These are phyloP conservation scores for Gracilaria domingensis DNA, from an alignment of 23 red algal genomes.

Conservation along the genomic window DNA sequence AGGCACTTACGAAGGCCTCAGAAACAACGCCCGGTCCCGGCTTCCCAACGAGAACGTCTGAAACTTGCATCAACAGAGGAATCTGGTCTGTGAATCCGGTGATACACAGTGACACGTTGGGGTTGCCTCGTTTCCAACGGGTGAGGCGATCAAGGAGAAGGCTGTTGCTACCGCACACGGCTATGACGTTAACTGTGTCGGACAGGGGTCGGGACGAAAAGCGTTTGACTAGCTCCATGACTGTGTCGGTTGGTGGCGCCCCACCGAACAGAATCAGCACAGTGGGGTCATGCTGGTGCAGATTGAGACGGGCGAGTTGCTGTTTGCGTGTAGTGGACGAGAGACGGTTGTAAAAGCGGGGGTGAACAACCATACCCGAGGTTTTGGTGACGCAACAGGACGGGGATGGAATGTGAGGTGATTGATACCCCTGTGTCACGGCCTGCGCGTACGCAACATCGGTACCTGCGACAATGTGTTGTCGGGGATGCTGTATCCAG, in stretches of 20 bases:
- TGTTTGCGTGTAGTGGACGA: conserved; percentile 12
- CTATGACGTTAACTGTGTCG: conserved; percentile 56
- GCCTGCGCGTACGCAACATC: conserved; percentile 74
- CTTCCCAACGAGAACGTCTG: conserved; percentile 84
- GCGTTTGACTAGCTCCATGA: conserved; percentile 26
- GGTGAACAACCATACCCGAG: conserved; percentile 86
- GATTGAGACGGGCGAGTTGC: background rate
- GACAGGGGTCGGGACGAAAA: conserved; percentile 20
- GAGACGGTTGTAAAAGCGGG: conserved; percentile 69
- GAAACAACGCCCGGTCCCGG: conserved; percentile 87
- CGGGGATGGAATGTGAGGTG: conserved; percentile 19
- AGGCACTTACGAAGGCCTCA: conserved; percentile 73
- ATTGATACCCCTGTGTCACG: conserved; percentile 13
- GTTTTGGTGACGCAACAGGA: conserved; percentile 35
- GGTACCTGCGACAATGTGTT: conserved; percentile 79
- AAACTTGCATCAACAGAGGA: conserved; percentile 69
- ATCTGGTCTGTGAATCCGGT: conserved; percentile 70
- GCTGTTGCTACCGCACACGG: conserved; percentile 75
- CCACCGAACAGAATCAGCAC: conserved; percentile 87
- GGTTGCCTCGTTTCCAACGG: background rate
- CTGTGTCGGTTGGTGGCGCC: conserved; percentile 62
- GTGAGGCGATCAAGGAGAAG: conserved; percentile 37
- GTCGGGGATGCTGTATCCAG: conserved; percentile 79
- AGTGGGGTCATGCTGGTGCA: conserved; percentile 50
- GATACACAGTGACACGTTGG: conserved; percentile 24